Percentiles rank a stretch among this genome's conserved stretches.
These are phyloP conservation scores for Lentinula aciculospora DNA, from an alignment of 768 basidiomycete species.

Conservation along the genomic window DNA sequence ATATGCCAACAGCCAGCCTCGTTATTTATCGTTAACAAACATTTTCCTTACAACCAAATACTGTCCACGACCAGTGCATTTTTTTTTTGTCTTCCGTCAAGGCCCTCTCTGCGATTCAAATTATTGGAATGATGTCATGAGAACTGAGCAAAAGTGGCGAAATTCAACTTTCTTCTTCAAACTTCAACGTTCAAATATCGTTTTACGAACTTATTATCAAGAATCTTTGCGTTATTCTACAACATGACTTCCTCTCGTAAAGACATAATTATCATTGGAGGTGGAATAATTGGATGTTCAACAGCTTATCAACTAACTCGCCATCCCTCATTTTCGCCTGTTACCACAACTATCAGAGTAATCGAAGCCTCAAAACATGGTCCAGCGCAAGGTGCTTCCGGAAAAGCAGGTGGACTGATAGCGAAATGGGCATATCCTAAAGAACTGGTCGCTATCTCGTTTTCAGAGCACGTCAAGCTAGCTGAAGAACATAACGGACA, in stretches of 20 bases:
- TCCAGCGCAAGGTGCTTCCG: slow-evolving; percentile 75
- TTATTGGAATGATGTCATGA: too few relatives aligned
- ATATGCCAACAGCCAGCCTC: too few relatives aligned
- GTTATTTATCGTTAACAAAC: too few relatives aligned
- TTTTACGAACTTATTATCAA: background rate
- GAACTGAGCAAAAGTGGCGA: too few relatives aligned
- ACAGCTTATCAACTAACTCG: slow-evolving; percentile 76
- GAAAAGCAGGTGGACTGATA: slow-evolving; percentile 81
- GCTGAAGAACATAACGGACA: slow-evolving; percentile 64
- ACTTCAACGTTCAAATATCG: too few relatives aligned
- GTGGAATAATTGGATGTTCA: slow-evolving; percentile 81
- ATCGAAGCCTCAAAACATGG: slow-evolving; percentile 66
- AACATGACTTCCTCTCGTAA: slow-evolving; percentile 8
- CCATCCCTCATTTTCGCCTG: slow-evolving; percentile 40
- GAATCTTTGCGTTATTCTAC: background rate
- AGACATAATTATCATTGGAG: slow-evolving; percentile 74
- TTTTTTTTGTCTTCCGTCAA: too few relatives aligned
- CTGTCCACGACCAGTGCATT: too few relatives aligned
- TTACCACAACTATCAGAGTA: slow-evolving; percentile 46
- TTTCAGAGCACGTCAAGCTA: slow-evolving; percentile 66
- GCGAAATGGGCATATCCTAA: slow-evolving; percentile 82
- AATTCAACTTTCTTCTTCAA: too few relatives aligned
- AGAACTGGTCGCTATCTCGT: slow-evolving; percentile 66
- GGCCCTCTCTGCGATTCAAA: too few relatives aligned
- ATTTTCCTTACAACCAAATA: too few relatives aligned